phyloP scores from a whole-genome alignment of 1,139 yeast genomes.

The Lizanozyma gosingica region DNA sequence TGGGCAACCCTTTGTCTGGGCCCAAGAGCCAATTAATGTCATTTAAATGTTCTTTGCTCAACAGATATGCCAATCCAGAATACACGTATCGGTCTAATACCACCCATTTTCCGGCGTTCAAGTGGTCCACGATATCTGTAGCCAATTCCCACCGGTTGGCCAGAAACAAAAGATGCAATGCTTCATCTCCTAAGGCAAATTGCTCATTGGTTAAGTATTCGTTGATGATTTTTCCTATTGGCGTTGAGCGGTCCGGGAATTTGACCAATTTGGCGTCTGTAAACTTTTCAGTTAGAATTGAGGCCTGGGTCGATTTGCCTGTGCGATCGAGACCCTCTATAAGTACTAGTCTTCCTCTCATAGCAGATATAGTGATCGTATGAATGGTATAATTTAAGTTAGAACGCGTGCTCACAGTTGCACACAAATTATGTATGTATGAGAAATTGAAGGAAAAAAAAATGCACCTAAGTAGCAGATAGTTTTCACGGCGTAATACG shows the following conservation, averaged over 20 bases:
- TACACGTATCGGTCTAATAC: slow-evolving; percentile 83
- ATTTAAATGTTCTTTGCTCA: slow-evolving; percentile 64
- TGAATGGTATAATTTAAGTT: too few relatives aligned
- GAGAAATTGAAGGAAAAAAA: too few relatives aligned
- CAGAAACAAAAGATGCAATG: slow-evolving; percentile 80
- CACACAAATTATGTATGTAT: too few relatives aligned
- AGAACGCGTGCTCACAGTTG: too few relatives aligned
- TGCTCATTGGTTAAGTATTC: slow-evolving; percentile 50
- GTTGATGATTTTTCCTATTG: slow-evolving; percentile 72
- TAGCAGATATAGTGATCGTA: slow-evolving; percentile 2
- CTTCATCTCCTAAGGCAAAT: slow-evolving; percentile 53
- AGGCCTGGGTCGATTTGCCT: slow-evolving; percentile 88
- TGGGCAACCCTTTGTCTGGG: slow-evolving; percentile 81
- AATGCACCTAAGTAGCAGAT: too few relatives aligned
- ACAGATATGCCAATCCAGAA: slow-evolving; percentile 87
- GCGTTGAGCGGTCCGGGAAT: slow-evolving; percentile 83
- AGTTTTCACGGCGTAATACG: too few relatives aligned
- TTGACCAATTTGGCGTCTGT: slow-evolving; percentile 44
- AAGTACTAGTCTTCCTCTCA: slow-evolving; percentile 66
- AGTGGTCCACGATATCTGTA: slow-evolving; percentile 31
- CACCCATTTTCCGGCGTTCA: slow-evolving; percentile 49
- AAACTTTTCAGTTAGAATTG: slow-evolving; percentile 31
- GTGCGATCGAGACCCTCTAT: slow-evolving; percentile 93
- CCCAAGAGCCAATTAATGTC: slow-evolving; percentile 65
- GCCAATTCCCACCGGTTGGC: slow-evolving; percentile 92